Evolutionary conservation across 495 filamentous ascomycete species (phyloP).

Genomic region (Penicillium parvum): DNA sequence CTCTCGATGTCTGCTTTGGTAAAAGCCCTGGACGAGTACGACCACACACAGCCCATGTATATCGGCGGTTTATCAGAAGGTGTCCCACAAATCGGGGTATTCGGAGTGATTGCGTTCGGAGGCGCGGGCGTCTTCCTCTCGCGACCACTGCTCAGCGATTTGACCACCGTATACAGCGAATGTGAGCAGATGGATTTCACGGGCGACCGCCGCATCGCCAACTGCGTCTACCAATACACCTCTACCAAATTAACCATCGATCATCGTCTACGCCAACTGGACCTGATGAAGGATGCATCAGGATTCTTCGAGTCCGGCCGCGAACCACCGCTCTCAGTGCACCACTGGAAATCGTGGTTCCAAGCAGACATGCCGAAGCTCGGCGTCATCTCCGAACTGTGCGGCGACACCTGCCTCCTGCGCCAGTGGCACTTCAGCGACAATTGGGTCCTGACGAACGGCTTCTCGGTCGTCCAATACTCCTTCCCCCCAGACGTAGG

Average conservation of each 20-base stretch:
- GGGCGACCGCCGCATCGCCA: conserved; percentile 45
- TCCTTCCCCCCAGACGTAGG: conserved; percentile 28
- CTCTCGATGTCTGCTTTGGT: conserved; percentile 48
- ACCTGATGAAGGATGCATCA: conserved; percentile 46
- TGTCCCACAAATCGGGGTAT: conserved; percentile 43
- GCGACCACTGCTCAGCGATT: conserved; percentile 38
- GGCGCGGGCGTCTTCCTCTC: conserved; percentile 59
- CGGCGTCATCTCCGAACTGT: conserved; percentile 46
- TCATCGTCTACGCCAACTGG: conserved; percentile 50
- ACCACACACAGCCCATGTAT: conserved; percentile 46
- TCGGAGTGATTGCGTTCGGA: conserved; percentile 53
- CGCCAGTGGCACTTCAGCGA: conserved; percentile 55
- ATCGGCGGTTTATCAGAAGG: conserved; percentile 56
- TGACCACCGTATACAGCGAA: conserved; percentile 30
- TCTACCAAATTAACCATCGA: conserved; percentile 46
- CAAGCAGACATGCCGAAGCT: conserved; percentile 47
- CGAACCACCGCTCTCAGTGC: conserved; percentile 48
- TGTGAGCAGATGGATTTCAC: conserved; percentile 40
- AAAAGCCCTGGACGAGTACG: conserved; percentile 40
- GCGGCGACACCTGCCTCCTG: conserved; percentile 52
- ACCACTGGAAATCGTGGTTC: conserved; percentile 59
- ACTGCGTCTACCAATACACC: conserved; percentile 52
- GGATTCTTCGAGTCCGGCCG: conserved; percentile 55
- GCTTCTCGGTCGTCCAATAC: conserved; percentile 51
- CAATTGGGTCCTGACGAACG: conserved; percentile 55